Evolutionary conservation across 129 eudicot genomes (phyloP), one percentile per base, ranked within the genome.

Genomic region (Gnaphalium uliginosum): DNA sequence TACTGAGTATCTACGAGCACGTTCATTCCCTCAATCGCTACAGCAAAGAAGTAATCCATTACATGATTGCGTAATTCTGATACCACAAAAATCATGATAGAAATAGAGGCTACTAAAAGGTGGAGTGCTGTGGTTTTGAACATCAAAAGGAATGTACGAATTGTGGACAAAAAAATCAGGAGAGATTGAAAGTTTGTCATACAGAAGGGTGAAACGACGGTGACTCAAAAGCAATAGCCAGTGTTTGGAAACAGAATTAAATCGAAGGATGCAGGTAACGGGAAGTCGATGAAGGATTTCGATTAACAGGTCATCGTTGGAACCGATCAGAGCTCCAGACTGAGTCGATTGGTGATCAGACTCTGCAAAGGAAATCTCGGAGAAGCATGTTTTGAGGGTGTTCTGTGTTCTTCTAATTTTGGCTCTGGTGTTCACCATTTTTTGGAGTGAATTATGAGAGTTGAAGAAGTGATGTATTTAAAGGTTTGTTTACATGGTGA

Each of bases 31-130:
- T 21, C 1, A 21, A 6, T 69, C 26, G 24, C 74, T 46, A 69
- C 61, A 48, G 2, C 74, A 69, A 46, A 69, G 74, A 2, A 69
- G 15, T 13, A 69, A 69, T 46, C 74, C 74, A 9, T 69, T 69
- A 41, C 74, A 69, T 0, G 74, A 69, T 23, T 69, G 74, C 24
- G 48, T 3, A 27, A 48, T 17, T 48, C 23, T 69, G 30, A 69
- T 46, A 17, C 32, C 57, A 41, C 21, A 13, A 11, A 6, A 5
- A 68, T 46, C 24, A 43, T 33, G 74, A 25, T 69, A 69, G 22
- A 46, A 41, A 50, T 43, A 22, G 21, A 69, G 23, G 24, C 30
- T 6, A 48, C 18, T 5, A 25, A 14, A 25, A 25, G 61, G 74
- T 13, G 74, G 37, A 23, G 58, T 8, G 4, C 0, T 69, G 11